These are phyloP conservation scores for Schwanniomyces etchellsii DNA, from an alignment of 1,139 yeast genomes.

Conservation along the genomic window DNA sequence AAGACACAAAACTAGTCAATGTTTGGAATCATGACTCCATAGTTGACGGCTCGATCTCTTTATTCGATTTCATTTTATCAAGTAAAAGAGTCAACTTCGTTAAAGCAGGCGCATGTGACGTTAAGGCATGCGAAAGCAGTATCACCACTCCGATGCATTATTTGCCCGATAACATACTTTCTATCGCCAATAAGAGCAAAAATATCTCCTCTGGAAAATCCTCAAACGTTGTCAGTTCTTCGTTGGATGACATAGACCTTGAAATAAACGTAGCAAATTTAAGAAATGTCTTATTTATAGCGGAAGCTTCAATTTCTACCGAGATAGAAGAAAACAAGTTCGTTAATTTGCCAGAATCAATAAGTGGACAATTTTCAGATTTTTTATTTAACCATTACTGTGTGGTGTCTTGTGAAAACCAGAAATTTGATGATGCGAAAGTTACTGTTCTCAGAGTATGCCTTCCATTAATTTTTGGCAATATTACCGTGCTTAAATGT, in stretches of 20 bases:
- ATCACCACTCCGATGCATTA: background rate
- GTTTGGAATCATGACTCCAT: slow-evolving; percentile 2
- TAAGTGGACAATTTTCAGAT: slow-evolving; percentile 2
- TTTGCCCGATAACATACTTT: background rate
- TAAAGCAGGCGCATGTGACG: slow-evolving; percentile 4
- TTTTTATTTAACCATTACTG: slow-evolving; percentile 2
- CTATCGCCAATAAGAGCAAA: background rate
- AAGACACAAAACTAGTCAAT: slow-evolving; percentile 2
- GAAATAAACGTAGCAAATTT: slow-evolving; percentile 1
- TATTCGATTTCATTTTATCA: slow-evolving; percentile 3
- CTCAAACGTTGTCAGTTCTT: background rate
- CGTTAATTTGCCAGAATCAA: slow-evolving; percentile 3
- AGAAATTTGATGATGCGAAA: slow-evolving; percentile 1
- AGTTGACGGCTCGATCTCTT: slow-evolving; percentile 2
- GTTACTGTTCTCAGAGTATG: slow-evolving; percentile 3
- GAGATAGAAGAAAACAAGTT: slow-evolving; percentile 1
- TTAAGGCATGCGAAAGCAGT: slow-evolving; percentile 1
- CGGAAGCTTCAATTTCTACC: slow-evolving; percentile 1
- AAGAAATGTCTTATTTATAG: slow-evolving; percentile 3
- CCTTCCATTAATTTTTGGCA: slow-evolving; percentile 3
- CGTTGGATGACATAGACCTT: slow-evolving; percentile 3
- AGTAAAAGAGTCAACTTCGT: slow-evolving; percentile 2
- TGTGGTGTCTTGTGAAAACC: slow-evolving; percentile 1
- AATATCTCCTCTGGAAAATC: background rate
- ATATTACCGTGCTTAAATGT: slow-evolving; percentile 3